Evolutionary conservation across 106 monocot species (phyloP).

Genomic region (Chionographis japonica): DNA sequence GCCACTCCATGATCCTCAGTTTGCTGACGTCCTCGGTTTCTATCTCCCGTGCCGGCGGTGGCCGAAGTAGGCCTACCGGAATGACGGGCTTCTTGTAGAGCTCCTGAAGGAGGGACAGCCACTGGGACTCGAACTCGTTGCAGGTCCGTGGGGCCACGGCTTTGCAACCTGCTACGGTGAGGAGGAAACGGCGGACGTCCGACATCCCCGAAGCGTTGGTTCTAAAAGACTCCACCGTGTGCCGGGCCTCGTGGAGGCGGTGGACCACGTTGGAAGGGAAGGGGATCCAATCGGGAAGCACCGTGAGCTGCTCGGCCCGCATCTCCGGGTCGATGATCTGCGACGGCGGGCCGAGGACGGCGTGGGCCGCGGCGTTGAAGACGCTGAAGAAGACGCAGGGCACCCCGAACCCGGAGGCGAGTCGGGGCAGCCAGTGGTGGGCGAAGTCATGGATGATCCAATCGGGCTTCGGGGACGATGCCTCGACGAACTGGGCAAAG

Average conservation of each 20-base stretch:
- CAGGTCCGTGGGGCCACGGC: slow-evolving; percentile 17
- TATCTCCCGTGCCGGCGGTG: slow-evolving; percentile 1
- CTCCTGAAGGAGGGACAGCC: slow-evolving; percentile 5
- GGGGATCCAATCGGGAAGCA: slow-evolving; percentile 26
- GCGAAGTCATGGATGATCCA: slow-evolving; percentile 43
- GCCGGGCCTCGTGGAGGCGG: slow-evolving; percentile 19
- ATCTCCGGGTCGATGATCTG: not conserved
- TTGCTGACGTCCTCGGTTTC: not conserved
- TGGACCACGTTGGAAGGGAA: slow-evolving; percentile 16
- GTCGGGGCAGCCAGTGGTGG: slow-evolving; percentile 29
- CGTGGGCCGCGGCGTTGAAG: slow-evolving; percentile 2
- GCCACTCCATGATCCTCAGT: slow-evolving; percentile 16
- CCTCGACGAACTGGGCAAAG: slow-evolving; percentile 15
- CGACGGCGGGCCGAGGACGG: slow-evolving; percentile 5
- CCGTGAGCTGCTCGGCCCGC: slow-evolving; percentile 14
- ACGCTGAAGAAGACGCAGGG: slow-evolving; percentile 26
- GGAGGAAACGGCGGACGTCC: not conserved
- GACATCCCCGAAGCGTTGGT: not conserved
- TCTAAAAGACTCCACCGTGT: not conserved
- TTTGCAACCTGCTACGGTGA: slow-evolving; percentile 4
- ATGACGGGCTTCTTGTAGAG: slow-evolving; percentile 18
- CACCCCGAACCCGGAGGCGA: slow-evolving; percentile 16
- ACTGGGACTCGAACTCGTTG: slow-evolving; percentile 16
- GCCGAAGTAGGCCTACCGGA: slow-evolving; percentile 19
- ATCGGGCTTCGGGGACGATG: slow-evolving; percentile 18